Conservation (phyloP, 169 alveolate genomes). For the Neospora caninum region DNA sequence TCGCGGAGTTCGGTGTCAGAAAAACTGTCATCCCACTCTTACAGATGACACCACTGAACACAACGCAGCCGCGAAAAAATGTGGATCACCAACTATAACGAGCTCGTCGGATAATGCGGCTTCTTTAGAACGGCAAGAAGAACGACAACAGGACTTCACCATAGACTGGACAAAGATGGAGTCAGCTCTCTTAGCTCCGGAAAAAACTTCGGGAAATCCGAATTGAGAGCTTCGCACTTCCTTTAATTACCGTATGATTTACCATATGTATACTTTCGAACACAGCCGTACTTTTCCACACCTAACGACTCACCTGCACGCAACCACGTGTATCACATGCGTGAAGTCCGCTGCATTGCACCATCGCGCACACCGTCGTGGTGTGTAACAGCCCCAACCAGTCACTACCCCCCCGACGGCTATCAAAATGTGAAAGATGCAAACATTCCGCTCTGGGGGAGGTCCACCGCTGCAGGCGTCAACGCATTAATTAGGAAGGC, state of each 20-base stretch:
- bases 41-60: not conserved
- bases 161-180: conserved; percentile 34
- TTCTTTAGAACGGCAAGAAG: not conserved
- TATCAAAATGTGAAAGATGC: not conserved
- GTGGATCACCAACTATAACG: not conserved
- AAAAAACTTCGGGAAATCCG: not conserved
- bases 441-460: not conserved
- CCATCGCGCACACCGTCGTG: not conserved
- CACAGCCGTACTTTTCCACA: too few relatives aligned
- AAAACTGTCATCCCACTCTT: not conserved
- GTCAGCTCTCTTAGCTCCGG: conserved; percentile 10
- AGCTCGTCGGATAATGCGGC: not conserved
- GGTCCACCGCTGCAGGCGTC: not conserved
- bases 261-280: not conserved
- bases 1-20: not conserved
- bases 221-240: not conserved
- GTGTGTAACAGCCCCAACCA: not conserved
- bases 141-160: conserved; percentile 25
- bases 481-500: not conserved
- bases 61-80: not conserved
- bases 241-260: too few relatives aligned
- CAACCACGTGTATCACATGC: not conserved
- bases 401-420: not conserved
- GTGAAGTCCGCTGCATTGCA: not conserved
- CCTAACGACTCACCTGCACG: not conserved